phyloP scores from a whole-genome alignment of 768 basidiomycete genomes.

The Pleurotus salmoneostramineus region DNA sequence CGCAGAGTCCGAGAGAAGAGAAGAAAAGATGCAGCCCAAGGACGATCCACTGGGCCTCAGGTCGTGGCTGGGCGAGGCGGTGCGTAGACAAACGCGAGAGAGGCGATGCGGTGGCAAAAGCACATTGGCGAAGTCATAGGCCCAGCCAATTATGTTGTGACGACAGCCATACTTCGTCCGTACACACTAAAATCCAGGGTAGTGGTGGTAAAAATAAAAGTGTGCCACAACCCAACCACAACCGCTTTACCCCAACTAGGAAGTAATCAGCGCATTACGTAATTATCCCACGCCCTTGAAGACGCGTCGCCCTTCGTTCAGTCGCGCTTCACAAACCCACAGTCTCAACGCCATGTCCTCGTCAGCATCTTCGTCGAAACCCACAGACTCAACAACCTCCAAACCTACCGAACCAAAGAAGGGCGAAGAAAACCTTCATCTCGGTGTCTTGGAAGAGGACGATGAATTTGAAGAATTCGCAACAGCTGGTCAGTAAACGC shows the following conservation, averaged over 20 bases:
- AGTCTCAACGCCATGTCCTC: constrained; percentile 30
- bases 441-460: constrained; percentile 94
- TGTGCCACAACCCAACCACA: too few species aligned
- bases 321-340: background rate
- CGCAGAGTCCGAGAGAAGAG: too few species aligned
- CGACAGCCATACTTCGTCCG: too few species aligned
- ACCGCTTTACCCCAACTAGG: background rate
- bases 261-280: background rate
- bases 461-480: constrained; percentile 96
- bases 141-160: too few species aligned
- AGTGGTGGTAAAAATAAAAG: too few species aligned
- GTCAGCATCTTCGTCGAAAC: constrained; percentile 46
- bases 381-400: constrained; percentile 24
- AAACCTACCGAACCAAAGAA: constrained; percentile 38
- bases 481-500: constrained; percentile 60
- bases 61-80: too few species aligned
- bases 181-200: too few species aligned
- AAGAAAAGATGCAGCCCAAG: too few species aligned
- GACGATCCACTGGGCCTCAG: too few species aligned
- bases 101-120: too few species aligned
- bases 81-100: too few species aligned
- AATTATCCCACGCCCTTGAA: background rate
- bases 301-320: background rate
- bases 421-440: constrained; percentile 48
- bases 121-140: too few species aligned